Percentiles rank a stretch among this genome's conserved stretches.
Evolutionary conservation across 495 filamentous ascomycete genomes (phyloP).

Genomic region (Aspergillus campestris): DNA sequence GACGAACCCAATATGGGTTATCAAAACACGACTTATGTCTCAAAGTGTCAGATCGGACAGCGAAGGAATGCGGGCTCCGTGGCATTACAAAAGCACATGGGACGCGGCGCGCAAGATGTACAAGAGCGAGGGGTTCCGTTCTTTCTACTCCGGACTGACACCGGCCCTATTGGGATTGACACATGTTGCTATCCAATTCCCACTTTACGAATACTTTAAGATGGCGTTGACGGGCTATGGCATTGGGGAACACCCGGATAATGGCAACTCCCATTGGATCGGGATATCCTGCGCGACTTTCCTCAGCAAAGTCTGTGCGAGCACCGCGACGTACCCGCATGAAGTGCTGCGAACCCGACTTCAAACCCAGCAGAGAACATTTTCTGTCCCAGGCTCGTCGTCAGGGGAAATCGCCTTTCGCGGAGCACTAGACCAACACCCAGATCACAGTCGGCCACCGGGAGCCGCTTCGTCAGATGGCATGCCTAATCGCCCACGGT

Average conservation of each 20-base stretch:
- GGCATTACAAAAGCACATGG: conserved; percentile 79
- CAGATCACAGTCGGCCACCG: conserved; percentile 34
- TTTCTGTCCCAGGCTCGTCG: conserved; percentile 21
- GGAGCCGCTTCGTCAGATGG: conserved; percentile 48
- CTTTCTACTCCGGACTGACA: conserved; percentile 93
- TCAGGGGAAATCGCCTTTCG: conserved; percentile 55
- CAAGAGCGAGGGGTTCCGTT: conserved; percentile 68
- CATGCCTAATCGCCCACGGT: conserved; percentile 56
- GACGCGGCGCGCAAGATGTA: conserved; percentile 98
- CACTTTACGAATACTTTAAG: conserved; percentile 90
- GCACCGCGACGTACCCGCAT: conserved; percentile 92
- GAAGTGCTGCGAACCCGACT: conserved; percentile 87
- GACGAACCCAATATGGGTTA: conserved; percentile 99
- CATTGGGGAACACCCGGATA: conserved; percentile 61
- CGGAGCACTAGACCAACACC: conserved; percentile 45
- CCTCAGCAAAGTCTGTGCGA: conserved; percentile 88
- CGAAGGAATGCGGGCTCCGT: conserved; percentile 59
- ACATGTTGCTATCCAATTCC: conserved; percentile 97
- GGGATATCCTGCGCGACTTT: conserved; percentile 86
- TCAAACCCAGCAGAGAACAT: conserved; percentile 71
- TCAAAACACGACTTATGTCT: conserved; percentile 97
- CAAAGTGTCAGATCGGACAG: conserved; percentile 49
- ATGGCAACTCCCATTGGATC: conserved; percentile 52
- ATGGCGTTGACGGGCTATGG: conserved; percentile 78
- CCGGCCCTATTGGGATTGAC: conserved; percentile 87